phyloP scores from a whole-genome alignment of 108 stramenopile species.

The Skeletonema tropicum region DNA sequence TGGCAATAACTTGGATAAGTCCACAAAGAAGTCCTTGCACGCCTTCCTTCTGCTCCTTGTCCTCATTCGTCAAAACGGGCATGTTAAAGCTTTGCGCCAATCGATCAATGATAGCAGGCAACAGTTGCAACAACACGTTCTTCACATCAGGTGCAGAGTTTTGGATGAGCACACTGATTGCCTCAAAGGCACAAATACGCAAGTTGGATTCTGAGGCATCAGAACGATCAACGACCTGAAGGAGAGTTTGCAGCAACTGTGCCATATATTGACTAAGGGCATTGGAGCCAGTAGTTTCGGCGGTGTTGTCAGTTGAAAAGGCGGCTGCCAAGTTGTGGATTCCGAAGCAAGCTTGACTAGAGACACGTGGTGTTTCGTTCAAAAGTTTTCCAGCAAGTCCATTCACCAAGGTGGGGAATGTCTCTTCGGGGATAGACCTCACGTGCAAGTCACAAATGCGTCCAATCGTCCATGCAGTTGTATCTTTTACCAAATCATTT shows the following conservation, averaged over 20 bases:
- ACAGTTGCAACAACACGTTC: conserved; percentile 63
- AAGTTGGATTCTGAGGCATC: conserved; percentile 87
- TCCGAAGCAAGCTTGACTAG: conserved; percentile 88
- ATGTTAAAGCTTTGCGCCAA: conserved; percentile 77
- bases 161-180: conserved; percentile 83
- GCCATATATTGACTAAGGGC: conserved; percentile 73
- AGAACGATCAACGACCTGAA: conserved; percentile 81
- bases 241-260: conserved; percentile 74
- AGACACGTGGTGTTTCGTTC: conserved; percentile 80
- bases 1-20: conserved; percentile 79
- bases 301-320: conserved; percentile 63
- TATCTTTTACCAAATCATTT: conserved; percentile 88
- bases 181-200: conserved; percentile 85
- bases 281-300: conserved; percentile 72
- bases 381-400: conserved; percentile 69
- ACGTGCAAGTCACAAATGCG: conserved; percentile 92
- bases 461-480: conserved; percentile 91
- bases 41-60: conserved; percentile 85
- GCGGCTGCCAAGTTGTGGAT: conserved; percentile 91
- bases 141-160: conserved; percentile 83
- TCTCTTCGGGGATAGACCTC: conserved; percentile 72
- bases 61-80: conserved; percentile 79
- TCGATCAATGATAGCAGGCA: conserved; percentile 82
- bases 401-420: conserved; percentile 81
- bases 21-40: conserved; percentile 89